A percentile compares a stretch with the other conserved stretches of the same genome.
Evolutionary conservation across 2,329 filamentous ascomycete genomes (phyloP).

Genomic region (Epichloe festucae): DNA sequence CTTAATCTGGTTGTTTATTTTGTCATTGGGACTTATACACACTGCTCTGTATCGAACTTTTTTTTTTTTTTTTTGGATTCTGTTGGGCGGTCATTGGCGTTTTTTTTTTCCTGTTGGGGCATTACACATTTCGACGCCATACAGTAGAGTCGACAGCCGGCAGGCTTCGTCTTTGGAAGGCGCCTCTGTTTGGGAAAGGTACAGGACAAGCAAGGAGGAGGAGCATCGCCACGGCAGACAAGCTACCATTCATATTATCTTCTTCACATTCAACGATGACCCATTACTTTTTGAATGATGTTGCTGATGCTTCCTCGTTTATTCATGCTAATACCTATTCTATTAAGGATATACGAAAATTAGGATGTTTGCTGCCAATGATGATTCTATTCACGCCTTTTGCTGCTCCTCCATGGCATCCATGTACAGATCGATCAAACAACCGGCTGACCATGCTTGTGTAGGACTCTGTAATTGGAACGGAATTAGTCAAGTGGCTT

Average conservation of each 20-base stretch:
- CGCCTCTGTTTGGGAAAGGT: not conserved
- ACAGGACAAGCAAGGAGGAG: not conserved
- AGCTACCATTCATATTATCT: not conserved
- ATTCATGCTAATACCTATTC: not conserved
- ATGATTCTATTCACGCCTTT: not conserved
- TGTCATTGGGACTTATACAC: not conserved
- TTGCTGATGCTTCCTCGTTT: not conserved
- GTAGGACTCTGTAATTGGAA: slow-evolving; percentile 57
- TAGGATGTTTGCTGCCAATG: not conserved
- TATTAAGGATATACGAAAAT: not conserved
- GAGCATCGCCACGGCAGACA: not conserved
- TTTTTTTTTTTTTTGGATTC: not conserved
- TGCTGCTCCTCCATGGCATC: slow-evolving; percentile 54
- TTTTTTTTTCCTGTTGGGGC: not conserved
- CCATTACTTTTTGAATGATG: not conserved
- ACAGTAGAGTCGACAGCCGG: not conserved
- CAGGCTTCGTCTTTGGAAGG: not conserved
- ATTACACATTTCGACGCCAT: not conserved
- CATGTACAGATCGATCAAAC: slow-evolving; percentile 91
- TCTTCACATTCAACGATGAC: not conserved
- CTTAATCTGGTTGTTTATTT: not conserved
- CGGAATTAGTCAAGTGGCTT: not conserved
- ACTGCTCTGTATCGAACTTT: not conserved
- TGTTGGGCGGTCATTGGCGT: not conserved
- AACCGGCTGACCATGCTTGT: slow-evolving; percentile 91